Conservation (phyloP, 768 basidiomycete species). For the Trametes elegans region DNA sequence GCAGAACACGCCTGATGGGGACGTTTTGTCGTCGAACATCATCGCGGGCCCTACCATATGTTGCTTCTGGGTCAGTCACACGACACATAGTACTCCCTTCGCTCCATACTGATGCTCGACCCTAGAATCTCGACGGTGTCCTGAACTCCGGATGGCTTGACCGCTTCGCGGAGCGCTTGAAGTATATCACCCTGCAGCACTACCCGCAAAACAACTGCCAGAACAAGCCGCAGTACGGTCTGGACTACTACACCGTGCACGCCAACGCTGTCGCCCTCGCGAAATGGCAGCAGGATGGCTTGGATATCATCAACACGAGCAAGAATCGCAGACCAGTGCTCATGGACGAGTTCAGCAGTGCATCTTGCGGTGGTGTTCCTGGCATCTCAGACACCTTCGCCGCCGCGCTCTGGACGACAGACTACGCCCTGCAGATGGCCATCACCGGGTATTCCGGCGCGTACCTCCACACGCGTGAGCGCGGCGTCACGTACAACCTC, state of each 20-base stretch:
- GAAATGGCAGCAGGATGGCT: conserved; percentile 46
- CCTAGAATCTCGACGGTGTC: conserved; percentile 42
- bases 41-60: conserved; percentile 52
- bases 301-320: conserved; percentile 35
- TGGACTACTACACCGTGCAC: conserved; percentile 46
- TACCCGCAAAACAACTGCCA: conserved; percentile 48
- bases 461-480: conserved; percentile 54
- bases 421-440: conserved; percentile 54
- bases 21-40: conserved; percentile 37
- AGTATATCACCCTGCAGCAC: conserved; percentile 52
- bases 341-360: conserved; percentile 56
- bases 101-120: background rate
- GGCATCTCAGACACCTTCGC: conserved; percentile 50
- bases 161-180: conserved; percentile 37
- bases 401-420: conserved; percentile 49
- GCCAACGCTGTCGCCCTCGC: conserved; percentile 41
- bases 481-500: conserved; percentile 51
- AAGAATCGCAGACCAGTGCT: conserved; percentile 37
- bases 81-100: background rate
- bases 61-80: conserved; percentile 45
- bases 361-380: conserved; percentile 51
- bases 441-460: conserved; percentile 46
- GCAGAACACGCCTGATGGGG: conserved; percentile 36
- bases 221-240: conserved; percentile 34
- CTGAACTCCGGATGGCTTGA: conserved; percentile 42